These are phyloP conservation scores for Colletotrichum falcatum DNA, from an alignment of 2,329 filamentous ascomycete genomes.

Conservation along the genomic window DNA sequence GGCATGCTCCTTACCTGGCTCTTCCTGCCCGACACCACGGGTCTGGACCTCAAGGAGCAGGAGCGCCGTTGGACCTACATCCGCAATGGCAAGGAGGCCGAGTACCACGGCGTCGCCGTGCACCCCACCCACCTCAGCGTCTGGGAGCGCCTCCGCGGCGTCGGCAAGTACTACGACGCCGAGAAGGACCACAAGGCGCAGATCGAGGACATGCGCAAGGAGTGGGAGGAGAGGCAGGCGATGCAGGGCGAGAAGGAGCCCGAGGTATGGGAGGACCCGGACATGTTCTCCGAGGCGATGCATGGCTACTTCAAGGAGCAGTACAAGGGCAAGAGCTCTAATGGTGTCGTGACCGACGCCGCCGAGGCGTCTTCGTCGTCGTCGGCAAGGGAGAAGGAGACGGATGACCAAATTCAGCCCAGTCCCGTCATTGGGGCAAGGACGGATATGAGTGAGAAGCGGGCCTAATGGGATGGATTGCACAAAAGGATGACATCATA, in stretches of 20 bases:
- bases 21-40: conserved; percentile 97
- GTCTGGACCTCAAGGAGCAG: conserved; percentile 96
- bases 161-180: conserved; percentile 85
- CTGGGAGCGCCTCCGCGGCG: conserved; percentile 85
- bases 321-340: conserved; percentile 35
- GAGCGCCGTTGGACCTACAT: conserved; percentile 94
- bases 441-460: conserved; percentile 32
- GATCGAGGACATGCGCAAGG: conserved; percentile 81
- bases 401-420: conserved; percentile 25
- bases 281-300: conserved; percentile 65
- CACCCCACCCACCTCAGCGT: conserved; percentile 89
- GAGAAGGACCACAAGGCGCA: conserved; percentile 85
- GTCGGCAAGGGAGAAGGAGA: conserved; percentile 36
- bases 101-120: conserved; percentile 94
- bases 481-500: conserved; percentile 9
- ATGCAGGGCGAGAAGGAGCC: conserved; percentile 62
- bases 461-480: conserved; percentile 15
- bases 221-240: conserved; percentile 68
- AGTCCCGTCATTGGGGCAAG: conserved; percentile 13
- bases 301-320: conserved; percentile 63
- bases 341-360: conserved; percentile 15
- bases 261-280: conserved; percentile 60
- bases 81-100: conserved; percentile 77
- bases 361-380: conserved; percentile 19
- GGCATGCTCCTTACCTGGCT: conserved; percentile 86